These are phyloP conservation scores for Sporothrix dimorphospora DNA, from an alignment of 2,329 filamentous ascomycete genomes.

Conservation along the genomic window DNA sequence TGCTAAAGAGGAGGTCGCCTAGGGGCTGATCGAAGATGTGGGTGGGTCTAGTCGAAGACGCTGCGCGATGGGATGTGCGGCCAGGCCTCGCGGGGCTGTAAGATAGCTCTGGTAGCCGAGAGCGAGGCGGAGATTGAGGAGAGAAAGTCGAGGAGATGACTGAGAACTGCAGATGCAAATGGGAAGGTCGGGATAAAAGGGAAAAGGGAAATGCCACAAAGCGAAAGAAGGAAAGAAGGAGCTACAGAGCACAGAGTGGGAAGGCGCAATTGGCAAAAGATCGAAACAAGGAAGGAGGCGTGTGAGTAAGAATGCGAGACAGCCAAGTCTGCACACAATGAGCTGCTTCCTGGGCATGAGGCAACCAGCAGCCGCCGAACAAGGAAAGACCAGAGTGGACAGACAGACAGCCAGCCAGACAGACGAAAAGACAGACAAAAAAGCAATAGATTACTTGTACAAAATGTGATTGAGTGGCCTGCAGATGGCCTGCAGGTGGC, in stretches of 20 bases:
- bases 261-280: constrained; percentile 15
- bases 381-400: background rate
- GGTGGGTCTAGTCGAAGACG: constrained; percentile 26
- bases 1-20: constrained; percentile 24
- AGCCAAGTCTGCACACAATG: background rate
- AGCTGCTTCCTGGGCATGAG: background rate
- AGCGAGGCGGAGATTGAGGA: background rate
- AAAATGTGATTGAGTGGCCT: background rate
- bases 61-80: constrained; percentile 1
- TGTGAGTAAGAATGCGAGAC: constrained; percentile 23
- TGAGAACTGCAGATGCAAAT: constrained; percentile 1
- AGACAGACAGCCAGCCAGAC: background rate
- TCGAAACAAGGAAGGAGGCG: constrained; percentile 14
- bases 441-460: background rate
- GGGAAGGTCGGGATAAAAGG: background rate
- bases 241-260: background rate
- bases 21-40: constrained; percentile 29
- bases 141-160: background rate
- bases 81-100: background rate
- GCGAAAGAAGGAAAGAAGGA: background rate
- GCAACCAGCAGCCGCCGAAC: background rate
- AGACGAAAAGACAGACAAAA: background rate
- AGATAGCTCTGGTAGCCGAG: background rate
- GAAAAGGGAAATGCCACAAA: background rate
- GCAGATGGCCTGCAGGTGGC: constrained; percentile 4